Percentiles rank a stretch among this genome's conserved stretches.
phyloP scores from a whole-genome alignment of 2,329 filamentous ascomycete genomes.

The Aureobasidium uvarum region DNA sequence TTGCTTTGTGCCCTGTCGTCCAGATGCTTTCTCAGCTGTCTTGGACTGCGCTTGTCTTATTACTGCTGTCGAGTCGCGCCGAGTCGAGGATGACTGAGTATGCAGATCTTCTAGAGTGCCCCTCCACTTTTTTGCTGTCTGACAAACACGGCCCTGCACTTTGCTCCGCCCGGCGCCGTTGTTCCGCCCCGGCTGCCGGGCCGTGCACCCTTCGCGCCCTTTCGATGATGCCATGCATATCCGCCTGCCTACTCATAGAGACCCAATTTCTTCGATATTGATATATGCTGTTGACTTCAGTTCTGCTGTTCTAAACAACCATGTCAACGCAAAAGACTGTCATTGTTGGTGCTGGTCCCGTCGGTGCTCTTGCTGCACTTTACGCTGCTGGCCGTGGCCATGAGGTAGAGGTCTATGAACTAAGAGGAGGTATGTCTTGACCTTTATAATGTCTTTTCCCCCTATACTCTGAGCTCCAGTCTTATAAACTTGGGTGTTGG shows the following conservation, averaged over 20 bases:
- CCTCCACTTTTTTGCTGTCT: conserved; percentile 17
- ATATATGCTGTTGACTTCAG: not conserved
- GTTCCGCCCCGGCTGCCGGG: conserved; percentile 15
- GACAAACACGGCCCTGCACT: not conserved
- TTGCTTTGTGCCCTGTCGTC: not conserved
- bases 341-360: conserved; percentile 75
- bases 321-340: conserved; percentile 63
- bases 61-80: not conserved
- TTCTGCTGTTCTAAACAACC: not conserved
- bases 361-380: conserved; percentile 61
- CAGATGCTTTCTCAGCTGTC: not conserved
- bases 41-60: too few relatives aligned
- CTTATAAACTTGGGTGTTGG: not conserved
- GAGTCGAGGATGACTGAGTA: not conserved
- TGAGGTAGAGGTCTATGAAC: conserved; percentile 89
- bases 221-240: conserved; percentile 10
- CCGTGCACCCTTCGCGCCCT: not conserved
- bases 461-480: not conserved
- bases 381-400: conserved; percentile 89
- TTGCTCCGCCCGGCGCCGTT: not conserved
- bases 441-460: not conserved
- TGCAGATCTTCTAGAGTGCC: not conserved
- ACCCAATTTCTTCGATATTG: not conserved
- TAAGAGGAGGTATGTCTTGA: conserved; percentile 72
- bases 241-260: not conserved